phyloP scores from a whole-genome alignment of 2,329 filamentous ascomycete species.

The Macrophomina tecta region DNA sequence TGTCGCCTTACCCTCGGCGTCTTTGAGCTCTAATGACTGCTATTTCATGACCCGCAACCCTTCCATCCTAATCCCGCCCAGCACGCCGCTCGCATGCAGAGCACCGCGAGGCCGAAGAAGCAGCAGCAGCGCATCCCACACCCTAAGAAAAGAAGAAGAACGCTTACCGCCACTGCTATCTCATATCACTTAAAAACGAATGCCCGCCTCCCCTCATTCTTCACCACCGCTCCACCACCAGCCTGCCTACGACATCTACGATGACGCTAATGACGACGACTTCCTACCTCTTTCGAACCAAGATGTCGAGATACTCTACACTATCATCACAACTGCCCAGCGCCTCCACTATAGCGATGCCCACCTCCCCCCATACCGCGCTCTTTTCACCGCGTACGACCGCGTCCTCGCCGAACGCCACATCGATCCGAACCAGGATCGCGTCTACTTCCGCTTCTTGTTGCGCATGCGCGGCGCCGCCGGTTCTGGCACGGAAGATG shows the following conservation, averaged over 20 bases:
- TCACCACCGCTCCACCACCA: conserved; percentile 35
- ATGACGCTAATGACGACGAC: conserved; percentile 1
- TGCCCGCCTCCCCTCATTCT: conserved; percentile 43
- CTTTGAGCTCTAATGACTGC: conserved; percentile 16
- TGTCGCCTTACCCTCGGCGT: conserved; percentile 13
- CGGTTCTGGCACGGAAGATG: conserved; percentile 40
- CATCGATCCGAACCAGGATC: conserved; percentile 74
- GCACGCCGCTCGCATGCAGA: conserved; percentile 45
- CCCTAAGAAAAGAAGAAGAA: not conserved
- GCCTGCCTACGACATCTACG: conserved; percentile 35
- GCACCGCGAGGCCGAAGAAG: conserved; percentile 33
- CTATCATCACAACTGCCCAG: conserved; percentile 76
- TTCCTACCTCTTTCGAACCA: conserved; percentile 7
- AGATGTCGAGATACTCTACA: conserved; percentile 82
- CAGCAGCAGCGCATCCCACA: conserved; percentile 40
- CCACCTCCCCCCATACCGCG: conserved; percentile 73
- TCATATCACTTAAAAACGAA: conserved; percentile 37
- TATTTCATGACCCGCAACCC: conserved; percentile 23
- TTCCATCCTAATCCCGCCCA: not conserved
- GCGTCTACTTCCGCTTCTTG: conserved; percentile 76
- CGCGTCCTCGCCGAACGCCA: conserved; percentile 73
- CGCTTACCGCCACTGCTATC: conserved; percentile 27
- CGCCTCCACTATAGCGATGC: conserved; percentile 63
- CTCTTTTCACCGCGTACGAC: conserved; percentile 83
- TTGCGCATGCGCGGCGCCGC: conserved; percentile 66